These are phyloP conservation scores for Cordyceps cicadae DNA, from an alignment of 2,329 filamentous ascomycete species.

Conservation along the genomic window DNA sequence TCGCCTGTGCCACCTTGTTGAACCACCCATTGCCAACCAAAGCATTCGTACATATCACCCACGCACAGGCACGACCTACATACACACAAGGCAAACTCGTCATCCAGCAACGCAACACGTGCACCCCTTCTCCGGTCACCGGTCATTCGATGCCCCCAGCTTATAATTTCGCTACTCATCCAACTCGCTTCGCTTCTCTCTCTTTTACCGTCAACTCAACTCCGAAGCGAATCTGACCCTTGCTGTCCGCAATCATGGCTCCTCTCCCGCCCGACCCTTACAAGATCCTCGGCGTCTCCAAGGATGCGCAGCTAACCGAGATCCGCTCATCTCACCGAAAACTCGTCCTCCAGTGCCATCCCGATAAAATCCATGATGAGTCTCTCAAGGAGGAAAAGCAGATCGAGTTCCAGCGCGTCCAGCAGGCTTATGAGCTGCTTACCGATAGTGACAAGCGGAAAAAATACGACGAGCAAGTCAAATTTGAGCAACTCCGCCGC, in stretches of 20 bases:
- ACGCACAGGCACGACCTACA: neutral
- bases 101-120: neutral
- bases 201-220: neutral
- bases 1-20: neutral
- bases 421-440: constrained; percentile 86
- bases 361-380: constrained; percentile 78
- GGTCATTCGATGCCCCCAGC: constrained; percentile 2
- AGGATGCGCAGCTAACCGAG: constrained; percentile 58
- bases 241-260: constrained; percentile 30
- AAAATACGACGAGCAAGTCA: constrained; percentile 71
- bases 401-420: constrained; percentile 84
- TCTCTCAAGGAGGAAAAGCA: constrained; percentile 65
- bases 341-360: constrained; percentile 79
- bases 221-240: constrained; percentile 13
- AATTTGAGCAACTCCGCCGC: constrained; percentile 56
- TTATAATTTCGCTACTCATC: neutral
- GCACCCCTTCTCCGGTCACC: neutral
- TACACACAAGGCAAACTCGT: constrained; percentile 1
- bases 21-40: neutral
- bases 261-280: constrained; percentile 67
- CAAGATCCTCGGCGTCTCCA: constrained; percentile 63
- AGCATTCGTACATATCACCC: neutral
- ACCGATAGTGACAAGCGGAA: constrained; percentile 64
- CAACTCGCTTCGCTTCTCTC: neutral
- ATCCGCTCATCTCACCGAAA: constrained; percentile 79